Conservation (phyloP, 768 basidiomycete species). For the Auricularia sp. region DNA sequence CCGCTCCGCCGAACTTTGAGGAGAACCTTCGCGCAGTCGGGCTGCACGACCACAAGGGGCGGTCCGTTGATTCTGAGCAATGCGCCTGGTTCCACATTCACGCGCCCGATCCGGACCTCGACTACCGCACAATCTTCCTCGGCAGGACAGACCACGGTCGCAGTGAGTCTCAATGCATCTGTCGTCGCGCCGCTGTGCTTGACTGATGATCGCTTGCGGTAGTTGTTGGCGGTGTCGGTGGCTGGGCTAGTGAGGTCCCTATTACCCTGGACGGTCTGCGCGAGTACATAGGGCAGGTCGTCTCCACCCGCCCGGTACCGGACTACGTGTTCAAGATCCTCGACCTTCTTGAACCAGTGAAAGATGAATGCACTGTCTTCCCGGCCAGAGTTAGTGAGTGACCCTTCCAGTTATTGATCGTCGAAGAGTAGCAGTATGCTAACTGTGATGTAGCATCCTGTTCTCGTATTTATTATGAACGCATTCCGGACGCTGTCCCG, state of each 20-base stretch:
- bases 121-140: constrained; percentile 2
- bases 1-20: constrained; percentile 4
- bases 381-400: not conserved
- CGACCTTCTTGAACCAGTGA: not conserved
- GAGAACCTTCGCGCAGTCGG: not conserved
- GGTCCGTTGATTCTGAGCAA: not conserved
- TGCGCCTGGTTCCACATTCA: not conserved
- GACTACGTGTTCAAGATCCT: not conserved
- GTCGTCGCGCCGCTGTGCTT: not conserved
- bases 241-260: not conserved
- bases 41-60: not conserved
- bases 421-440: not conserved
- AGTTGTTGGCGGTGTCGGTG: not conserved
- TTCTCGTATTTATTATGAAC: constrained; percentile 13
- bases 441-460: constrained; percentile 10
- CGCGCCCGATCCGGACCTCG: not conserved
- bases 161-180: not conserved
- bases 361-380: not conserved
- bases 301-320: not conserved
- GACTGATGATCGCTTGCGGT: too few relatives aligned
- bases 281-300: not conserved
- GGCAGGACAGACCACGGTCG: not conserved
- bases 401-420: not conserved
- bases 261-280: not conserved
- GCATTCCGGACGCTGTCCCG: constrained; percentile 10